Conservation (phyloP, 2,329 filamentous ascomycete genomes). For the Nemania sp. region DNA sequence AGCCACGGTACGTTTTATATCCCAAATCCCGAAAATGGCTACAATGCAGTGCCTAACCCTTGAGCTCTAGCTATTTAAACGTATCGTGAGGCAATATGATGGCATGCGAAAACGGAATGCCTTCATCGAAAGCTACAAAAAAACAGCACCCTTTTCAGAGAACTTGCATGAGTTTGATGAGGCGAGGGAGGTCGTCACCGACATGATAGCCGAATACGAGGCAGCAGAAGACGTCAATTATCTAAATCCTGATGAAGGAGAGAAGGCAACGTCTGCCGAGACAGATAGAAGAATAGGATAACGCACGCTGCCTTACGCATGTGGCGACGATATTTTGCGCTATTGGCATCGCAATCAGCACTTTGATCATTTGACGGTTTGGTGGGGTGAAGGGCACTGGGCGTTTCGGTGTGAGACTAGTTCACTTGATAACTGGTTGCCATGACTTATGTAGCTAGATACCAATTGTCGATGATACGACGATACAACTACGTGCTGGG, state of each 20-base stretch:
- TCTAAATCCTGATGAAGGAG: slow-evolving; percentile 70
- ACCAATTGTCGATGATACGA: slow-evolving; percentile 23
- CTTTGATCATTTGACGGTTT: background rate
- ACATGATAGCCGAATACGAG: slow-evolving; percentile 93
- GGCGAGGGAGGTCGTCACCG: slow-evolving; percentile 85
- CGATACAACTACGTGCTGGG: slow-evolving; percentile 21
- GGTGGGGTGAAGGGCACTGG: slow-evolving; percentile 43
- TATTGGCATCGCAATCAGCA: background rate
- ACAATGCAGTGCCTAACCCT: background rate
- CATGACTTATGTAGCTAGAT: slow-evolving; percentile 27
- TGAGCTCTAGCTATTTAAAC: slow-evolving; percentile 73
- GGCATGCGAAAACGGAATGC: slow-evolving; percentile 94
- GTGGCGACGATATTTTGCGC: background rate
- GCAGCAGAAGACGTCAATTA: slow-evolving; percentile 91
- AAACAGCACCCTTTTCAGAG: slow-evolving; percentile 89
- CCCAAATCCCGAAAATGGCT: background rate
- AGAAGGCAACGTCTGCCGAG: slow-evolving; percentile 56
- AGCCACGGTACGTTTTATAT: slow-evolving; percentile 66
- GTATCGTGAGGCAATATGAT: slow-evolving; percentile 90
- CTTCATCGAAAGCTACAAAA: slow-evolving; percentile 95
- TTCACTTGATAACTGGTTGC: slow-evolving; percentile 9
- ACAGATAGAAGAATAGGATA: slow-evolving; percentile 54
- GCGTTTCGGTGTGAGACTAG: slow-evolving; percentile 30
- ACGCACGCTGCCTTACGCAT: background rate
- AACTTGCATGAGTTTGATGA: slow-evolving; percentile 95